These are phyloP conservation scores for Tricholoma furcatifolium DNA, from an alignment of 768 basidiomycete genomes.

Conservation along the genomic window DNA sequence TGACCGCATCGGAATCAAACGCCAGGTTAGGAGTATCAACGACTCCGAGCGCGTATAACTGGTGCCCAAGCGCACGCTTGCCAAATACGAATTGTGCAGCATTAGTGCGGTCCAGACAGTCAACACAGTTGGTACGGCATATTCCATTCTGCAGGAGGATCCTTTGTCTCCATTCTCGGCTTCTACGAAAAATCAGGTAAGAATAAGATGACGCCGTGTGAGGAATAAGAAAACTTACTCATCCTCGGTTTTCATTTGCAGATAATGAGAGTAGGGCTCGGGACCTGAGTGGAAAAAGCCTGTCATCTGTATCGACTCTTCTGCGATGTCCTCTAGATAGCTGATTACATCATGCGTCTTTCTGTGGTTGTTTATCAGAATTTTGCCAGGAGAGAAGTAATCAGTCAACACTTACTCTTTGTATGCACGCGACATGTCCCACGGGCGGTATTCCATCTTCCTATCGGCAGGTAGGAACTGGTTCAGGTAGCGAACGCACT, in stretches of 20 bases:
- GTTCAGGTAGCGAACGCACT: constrained; percentile 91
- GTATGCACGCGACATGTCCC: constrained; percentile 95
- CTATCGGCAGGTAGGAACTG: constrained; percentile 88
- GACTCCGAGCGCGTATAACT: constrained; percentile 91
- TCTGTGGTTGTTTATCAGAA: constrained; percentile 35
- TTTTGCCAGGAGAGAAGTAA: not conserved
- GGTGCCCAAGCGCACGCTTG: constrained; percentile 91
- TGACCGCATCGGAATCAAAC: constrained; percentile 93
- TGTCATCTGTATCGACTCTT: constrained; percentile 88
- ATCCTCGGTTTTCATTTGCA: constrained; percentile 47
- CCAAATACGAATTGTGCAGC: constrained; percentile 97
- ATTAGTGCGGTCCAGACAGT: constrained; percentile 95
- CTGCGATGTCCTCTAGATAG: constrained; percentile 91
- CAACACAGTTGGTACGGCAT: constrained; percentile 93
- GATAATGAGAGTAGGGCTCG: constrained; percentile 74
- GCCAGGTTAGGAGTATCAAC: constrained; percentile 81
- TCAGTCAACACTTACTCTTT: constrained; percentile 65
- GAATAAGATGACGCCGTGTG: not conserved
- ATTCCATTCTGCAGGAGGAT: constrained; percentile 91
- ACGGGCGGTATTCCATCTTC: constrained; percentile 89
- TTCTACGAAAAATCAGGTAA: constrained; percentile 11
- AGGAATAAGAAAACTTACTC: constrained; percentile 29
- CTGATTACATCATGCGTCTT: constrained; percentile 96
- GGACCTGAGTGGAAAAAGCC: constrained; percentile 95
- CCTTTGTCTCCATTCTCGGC: constrained; percentile 52